A percentile compares a stretch with the other conserved stretches of the same genome.
phyloP scores from a whole-genome alignment of 768 basidiomycete species.

The Leccinum barrowsii region DNA sequence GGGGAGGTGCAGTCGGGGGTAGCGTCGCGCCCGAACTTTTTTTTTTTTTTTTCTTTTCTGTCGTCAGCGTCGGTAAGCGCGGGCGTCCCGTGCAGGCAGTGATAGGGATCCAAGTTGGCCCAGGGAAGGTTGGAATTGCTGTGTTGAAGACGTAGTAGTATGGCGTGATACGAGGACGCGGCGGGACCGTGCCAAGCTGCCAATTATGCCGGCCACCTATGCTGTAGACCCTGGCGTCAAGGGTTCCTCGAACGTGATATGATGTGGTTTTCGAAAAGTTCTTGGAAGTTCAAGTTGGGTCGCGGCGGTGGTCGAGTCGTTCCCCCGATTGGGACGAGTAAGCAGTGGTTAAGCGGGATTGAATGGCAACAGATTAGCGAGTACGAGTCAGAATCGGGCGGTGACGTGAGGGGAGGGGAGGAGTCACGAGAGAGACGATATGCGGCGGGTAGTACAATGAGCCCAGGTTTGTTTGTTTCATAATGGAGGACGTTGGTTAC shows the following conservation, averaged over 20 bases:
- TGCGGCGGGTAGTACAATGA: neutral
- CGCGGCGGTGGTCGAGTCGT: neutral
- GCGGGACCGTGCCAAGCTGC: neutral
- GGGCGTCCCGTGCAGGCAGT: neutral
- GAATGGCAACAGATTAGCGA: neutral
- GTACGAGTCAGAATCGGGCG: neutral
- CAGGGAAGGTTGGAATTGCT: neutral
- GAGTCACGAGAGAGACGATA: neutral
- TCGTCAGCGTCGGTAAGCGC: neutral
- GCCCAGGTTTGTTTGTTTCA: neutral
- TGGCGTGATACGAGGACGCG: neutral
- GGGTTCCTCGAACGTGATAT: neutral
- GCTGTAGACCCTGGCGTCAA: neutral
- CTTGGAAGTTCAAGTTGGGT: neutral
- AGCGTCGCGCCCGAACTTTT: neutral
- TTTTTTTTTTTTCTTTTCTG: neutral
- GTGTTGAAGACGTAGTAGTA: neutral
- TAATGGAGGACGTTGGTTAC: conserved; percentile 13
- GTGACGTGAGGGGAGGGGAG: neutral
- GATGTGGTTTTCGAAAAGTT: neutral
- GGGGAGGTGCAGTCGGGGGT: neutral
- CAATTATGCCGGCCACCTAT: neutral
- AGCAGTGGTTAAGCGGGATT: neutral
- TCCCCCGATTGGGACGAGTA: neutral
- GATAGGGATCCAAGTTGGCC: neutral